Evolutionary conservation across 2,329 filamentous ascomycete species (phyloP).

Genomic region (Colletotrichum karsti): DNA sequence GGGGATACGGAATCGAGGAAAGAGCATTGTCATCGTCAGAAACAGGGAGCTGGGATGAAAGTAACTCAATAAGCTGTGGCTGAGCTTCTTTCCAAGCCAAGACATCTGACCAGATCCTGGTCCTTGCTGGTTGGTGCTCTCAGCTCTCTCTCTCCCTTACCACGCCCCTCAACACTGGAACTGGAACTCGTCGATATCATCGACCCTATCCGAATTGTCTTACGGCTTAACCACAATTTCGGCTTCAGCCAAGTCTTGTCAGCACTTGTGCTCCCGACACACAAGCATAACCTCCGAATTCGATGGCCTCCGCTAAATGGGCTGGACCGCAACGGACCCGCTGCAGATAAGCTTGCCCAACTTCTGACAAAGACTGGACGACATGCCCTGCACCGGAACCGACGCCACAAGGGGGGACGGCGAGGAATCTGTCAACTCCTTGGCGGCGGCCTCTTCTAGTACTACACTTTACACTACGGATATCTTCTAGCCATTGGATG

Average conservation of each 20-base stretch:
- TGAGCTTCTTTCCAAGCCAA: constrained; percentile 8
- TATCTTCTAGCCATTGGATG: no score
- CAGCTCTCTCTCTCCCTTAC: background rate
- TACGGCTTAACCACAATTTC: background rate
- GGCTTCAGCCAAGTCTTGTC: background rate
- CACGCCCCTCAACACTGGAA: background rate
- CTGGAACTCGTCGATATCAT: background rate
- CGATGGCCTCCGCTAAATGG: background rate
- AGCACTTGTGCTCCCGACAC: background rate
- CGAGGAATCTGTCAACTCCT: background rate
- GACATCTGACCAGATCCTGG: constrained; percentile 1
- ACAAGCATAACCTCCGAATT: background rate
- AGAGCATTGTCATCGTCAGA: background rate
- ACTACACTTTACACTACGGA: background rate
- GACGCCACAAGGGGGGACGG: background rate
- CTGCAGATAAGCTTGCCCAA: constrained; percentile 20
- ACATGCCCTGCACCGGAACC: background rate
- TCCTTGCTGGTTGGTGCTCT: background rate
- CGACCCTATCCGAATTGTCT: background rate
- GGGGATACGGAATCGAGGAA: background rate
- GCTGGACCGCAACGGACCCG: background rate
- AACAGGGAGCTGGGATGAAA: background rate
- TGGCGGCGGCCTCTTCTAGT: background rate
- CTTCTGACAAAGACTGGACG: constrained; percentile 13
- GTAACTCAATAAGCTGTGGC: constrained; percentile 17